Base-by-base conservation (phyloP, 2,329 filamentous ascomycete species). In the Scolecobasidium constrictum region DNA sequence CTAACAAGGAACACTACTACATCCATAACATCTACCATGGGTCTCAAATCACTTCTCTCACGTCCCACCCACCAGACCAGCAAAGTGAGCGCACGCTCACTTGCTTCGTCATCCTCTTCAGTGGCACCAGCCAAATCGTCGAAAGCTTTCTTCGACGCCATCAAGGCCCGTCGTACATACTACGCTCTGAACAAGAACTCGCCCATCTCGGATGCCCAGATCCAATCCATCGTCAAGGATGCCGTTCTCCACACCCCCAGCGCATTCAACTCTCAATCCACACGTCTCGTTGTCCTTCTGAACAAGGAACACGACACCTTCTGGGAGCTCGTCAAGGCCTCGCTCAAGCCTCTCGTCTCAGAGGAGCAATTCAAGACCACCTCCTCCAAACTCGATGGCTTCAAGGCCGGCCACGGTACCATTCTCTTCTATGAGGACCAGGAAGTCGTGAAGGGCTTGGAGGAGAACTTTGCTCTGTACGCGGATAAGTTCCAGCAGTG, bases 181-280 rank as follows among this genome's bases (percentile, higher is more conserved):
- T 86, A 88, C 68, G 62, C 68, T 41, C 74, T 86, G 45, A 73
- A 68, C 68, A 81, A 81, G 65, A 64, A 75, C 48, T 69, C 81
- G 19, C 56, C 77, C 56, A 67, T 81, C 59, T 60, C 69, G 53
- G 69, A 71, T 51, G 61, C 65, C 43, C 69, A 73, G 55, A 68
- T 88, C 62, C 65, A 75, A 55, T 74, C 83, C 53, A 75, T 88
- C 56, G 72, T 66, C 45, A 59, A 66, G 41, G 55, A 67, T 45
- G 70, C 77, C 43, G 68, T 92, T 51, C 68, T 77, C 46, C 71
- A 86, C 60, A 72, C 81, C 2, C 88, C 88, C 34, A 82, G 77
- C 41, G 78, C 81, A 50, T 95, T 94, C 80, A 94, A 95, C 77
- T 83, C 78, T 34, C 88, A 94, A 69, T 78, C 78, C 52, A 82